Percentiles rank a stretch among this genome's conserved stretches.
Evolutionary conservation across 257 asterid genomes (phyloP).

Genomic region (Craterostigma plantagineum): DNA sequence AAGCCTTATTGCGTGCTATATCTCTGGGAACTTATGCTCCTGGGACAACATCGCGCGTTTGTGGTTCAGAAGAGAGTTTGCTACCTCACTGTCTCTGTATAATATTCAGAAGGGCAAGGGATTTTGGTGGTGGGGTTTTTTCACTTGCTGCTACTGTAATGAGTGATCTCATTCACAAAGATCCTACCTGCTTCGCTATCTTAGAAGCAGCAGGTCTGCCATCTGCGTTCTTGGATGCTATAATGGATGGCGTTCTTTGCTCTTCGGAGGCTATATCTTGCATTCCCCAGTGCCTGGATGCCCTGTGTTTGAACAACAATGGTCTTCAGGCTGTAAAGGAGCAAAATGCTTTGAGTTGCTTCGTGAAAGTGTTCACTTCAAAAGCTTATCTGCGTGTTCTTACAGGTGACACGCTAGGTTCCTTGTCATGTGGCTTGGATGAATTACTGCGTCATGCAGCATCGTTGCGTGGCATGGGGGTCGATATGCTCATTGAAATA

Average conservation of each 20-base stretch:
- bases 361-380: slow-evolving; percentile 78
- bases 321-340: slow-evolving; percentile 97
- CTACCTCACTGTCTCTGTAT: slow-evolving; percentile 79
- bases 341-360: slow-evolving; percentile 73
- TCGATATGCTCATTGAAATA: slow-evolving; percentile 91
- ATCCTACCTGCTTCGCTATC: slow-evolving; percentile 85
- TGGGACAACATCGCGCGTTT: slow-evolving; percentile 74
- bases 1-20: slow-evolving; percentile 86
- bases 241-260: slow-evolving; percentile 85
- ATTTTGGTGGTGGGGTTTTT: slow-evolving; percentile 97
- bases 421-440: slow-evolving; percentile 88
- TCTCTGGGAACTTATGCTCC: slow-evolving; percentile 97
- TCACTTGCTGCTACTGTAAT: slow-evolving; percentile 95
- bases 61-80: slow-evolving; percentile 88
- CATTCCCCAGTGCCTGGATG: slow-evolving; percentile 96
- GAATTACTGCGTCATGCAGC: slow-evolving; percentile 96
- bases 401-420: slow-evolving; percentile 68
- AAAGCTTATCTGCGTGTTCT: slow-evolving; percentile 70
- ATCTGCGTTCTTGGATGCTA: slow-evolving; percentile 77
- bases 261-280: slow-evolving; percentile 91
- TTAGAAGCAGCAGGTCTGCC: slow-evolving; percentile 95
- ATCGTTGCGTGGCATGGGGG: slow-evolving; percentile 83
- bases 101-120: slow-evolving; percentile 80
- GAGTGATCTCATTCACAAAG: slow-evolving; percentile 98
- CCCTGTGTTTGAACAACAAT: slow-evolving; percentile 79